Base-by-base conservation (phyloP, 768 basidiomycete species). In the Phanerochaete sordida region DNA sequence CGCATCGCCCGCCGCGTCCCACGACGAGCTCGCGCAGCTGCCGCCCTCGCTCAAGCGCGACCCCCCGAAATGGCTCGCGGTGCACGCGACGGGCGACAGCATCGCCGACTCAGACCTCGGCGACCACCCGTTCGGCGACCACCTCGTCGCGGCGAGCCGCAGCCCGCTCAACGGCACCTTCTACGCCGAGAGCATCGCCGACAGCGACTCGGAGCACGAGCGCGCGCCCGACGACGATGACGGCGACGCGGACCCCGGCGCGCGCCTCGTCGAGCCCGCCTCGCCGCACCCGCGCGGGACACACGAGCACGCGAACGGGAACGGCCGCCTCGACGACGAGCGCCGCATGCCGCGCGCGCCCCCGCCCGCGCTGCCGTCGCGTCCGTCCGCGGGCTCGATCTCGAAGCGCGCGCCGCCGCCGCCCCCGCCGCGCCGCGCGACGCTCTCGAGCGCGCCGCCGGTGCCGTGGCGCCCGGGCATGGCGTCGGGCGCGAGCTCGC, bases 41-140 rank as follows among this genome's bases (percentile, higher is more conserved):
- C 39, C 39, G 39, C 8, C 4, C 8, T 9, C 4, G 39, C 39
- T 52, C 59, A 23, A 52, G 44, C 13, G 51, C 15, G 24, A 53
- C 44, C 2, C 45, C 13, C 47, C 31, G 9, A 15, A 33, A 19
- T 57, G 55, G 35, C 26, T 53, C 2, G 16, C 33, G 16, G 13
- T 26, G 21, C 30, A 45, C 16, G 7, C 28, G 30, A 45, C 56
- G 21, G 56, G 48, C 21, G 45, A 59, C 39, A 65, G 46, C 61
- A 62, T 67, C 26, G 72, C 62, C 50, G 39, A 43, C 8, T 43
- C 39, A 6, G 72, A 64, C 35, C 79, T 82, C 39, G 81, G 80
- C n/a, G 80, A 83, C 21, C 78, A 79, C 52, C 79, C 81, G 43
- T 78, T 80, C 54, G 74, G 75, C 43, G 76, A 74, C 57, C 73